Evolutionary conservation across 1,284 basidiomycete species (phyloP), one percentile per base, ranked within the genome.

Genomic region (Polyporus tsugae): DNA sequence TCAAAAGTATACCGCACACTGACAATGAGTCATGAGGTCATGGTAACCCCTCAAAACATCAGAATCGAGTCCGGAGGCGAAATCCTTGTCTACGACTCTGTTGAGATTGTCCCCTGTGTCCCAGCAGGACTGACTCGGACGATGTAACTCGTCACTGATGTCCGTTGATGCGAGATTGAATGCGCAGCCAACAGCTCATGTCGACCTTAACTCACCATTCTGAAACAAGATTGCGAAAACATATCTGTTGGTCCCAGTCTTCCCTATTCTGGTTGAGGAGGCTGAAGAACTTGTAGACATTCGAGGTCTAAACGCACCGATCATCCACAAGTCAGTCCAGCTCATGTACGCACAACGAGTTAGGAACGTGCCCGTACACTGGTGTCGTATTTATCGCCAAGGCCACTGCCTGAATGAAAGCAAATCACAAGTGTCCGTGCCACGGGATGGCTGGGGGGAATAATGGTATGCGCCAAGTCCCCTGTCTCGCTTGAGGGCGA

Each of bases 11-110:
- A 29, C 29, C 29, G 29, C 11, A 33, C 11, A 77, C 80, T 44
- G 68, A 85, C 86, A 89, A 68, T 89, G 88, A 73, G 90, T 83
- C 85, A 89, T 89, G 17, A 91, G 77, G 73, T 89, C 91, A 62
- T 85, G 82, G 72, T 91, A 91, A 2, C 88, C 89, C 4, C 0
- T 6, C 5, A 44, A 7, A 46, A 46, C n/a, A 46, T 46, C n/a
- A 2, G 2, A 10, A 17, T n/a, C 44, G n/a, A 46, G 4, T 4
- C 4, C 10, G 44, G 10, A 10, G 1, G 44, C 44, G 44, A 22
- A 22, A 4, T 6, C 9, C n/a, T 22, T 46, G n/a, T 46, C 44
- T 46, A n/a, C 9, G n/a, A 46, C 2, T 22, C 11, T 10, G 2
- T 22, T 22, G n/a, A 17, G 6, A 10, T 6, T 17, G 9, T 2